Evolutionary conservation across 371 early-diverging fungal genomes (phyloP).

Genomic region (Mortierella sp.): DNA sequence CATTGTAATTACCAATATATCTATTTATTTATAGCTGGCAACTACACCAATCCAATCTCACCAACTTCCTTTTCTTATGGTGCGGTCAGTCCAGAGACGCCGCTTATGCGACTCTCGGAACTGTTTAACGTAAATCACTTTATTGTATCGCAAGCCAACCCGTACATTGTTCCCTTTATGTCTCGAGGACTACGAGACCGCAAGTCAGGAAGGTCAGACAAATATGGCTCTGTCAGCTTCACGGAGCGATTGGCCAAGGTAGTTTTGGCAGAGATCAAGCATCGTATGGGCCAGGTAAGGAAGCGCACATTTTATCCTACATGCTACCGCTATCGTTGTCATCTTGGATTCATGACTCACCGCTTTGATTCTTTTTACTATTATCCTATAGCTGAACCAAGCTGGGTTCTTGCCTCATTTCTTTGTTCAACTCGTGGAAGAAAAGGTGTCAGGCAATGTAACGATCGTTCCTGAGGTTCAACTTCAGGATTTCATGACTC

Average conservation of each 20-base stretch:
- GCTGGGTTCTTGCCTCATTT: conserved; percentile 65
- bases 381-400: conserved; percentile 61
- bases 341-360: background rate
- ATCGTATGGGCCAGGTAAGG: conserved; percentile 68
- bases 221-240: conserved; percentile 32
- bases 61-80: conserved; percentile 36
- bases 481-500: conserved; percentile 69
- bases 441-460: conserved; percentile 75
- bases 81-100: conserved; percentile 62
- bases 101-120: conserved; percentile 71
- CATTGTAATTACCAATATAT: conserved; percentile 7
- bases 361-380: background rate
- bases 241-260: conserved; percentile 58
- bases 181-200: conserved; percentile 63
- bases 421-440: conserved; percentile 67
- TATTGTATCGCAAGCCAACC: conserved; percentile 79
- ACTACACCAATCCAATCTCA: conserved; percentile 34
- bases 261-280: conserved; percentile 68
- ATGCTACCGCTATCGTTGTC: background rate
- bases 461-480: conserved; percentile 67
- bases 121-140: conserved; percentile 83
- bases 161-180: conserved; percentile 73
- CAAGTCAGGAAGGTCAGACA: conserved; percentile 53
- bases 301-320: background rate
- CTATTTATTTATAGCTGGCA: conserved; percentile 11